phyloP scores from a whole-genome alignment of 129 eudicot species.

The Tagetes erecta region DNA sequence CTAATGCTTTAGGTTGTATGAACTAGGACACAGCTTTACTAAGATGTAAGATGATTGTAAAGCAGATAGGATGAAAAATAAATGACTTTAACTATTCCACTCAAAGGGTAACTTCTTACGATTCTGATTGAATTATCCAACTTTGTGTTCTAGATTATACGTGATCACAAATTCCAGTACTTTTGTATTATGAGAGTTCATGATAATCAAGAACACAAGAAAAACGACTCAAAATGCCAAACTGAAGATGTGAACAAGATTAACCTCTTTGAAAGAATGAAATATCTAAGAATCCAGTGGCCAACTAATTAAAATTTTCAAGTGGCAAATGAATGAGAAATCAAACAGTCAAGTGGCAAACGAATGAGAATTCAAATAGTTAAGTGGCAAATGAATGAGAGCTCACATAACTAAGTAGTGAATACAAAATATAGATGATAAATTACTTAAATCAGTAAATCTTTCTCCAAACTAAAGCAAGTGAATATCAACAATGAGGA shows the following conservation, averaged over 20 bases:
- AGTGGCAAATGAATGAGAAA: constrained; percentile 9
- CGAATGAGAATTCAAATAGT: neutral
- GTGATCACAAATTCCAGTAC: neutral
- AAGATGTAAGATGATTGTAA: neutral
- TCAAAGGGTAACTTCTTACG: neutral
- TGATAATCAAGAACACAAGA: constrained; percentile 10
- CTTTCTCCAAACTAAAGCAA: neutral
- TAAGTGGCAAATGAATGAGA: constrained; percentile 5
- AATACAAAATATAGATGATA: neutral
- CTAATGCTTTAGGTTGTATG: constrained; percentile 6
- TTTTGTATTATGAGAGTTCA: neutral
- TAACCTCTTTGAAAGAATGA: constrained; percentile 1
- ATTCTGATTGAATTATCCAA: neutral
- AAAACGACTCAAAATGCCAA: neutral
- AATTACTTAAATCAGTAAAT: neutral
- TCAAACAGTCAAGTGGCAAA: neutral
- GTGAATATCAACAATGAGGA: neutral
- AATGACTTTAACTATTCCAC: neutral
- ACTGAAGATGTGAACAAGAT: neutral
- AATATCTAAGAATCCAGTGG: neutral
- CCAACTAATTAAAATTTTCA: neutral
- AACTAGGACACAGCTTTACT: constrained; percentile 9
- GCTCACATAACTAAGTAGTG: neutral
- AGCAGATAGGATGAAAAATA: neutral
- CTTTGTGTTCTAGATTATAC: neutral